Evolutionary conservation across 305 asterid species (phyloP), one percentile per base, ranked within the genome.

Genomic region (Plantago coronopus): DNA sequence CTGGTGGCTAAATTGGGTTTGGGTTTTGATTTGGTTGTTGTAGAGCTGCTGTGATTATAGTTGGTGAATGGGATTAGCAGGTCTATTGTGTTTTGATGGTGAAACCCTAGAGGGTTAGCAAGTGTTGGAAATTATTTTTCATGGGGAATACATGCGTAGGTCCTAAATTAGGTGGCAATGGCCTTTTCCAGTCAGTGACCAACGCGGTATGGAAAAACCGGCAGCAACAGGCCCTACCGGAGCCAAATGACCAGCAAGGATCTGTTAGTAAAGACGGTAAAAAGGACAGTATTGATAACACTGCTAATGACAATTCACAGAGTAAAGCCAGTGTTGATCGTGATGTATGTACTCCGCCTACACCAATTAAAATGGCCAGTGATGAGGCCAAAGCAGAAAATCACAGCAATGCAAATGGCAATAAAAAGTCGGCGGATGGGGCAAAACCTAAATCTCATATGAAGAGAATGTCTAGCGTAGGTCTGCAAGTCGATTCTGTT

Each of bases 401-500:
- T n/a, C 31, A 11, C 14, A 23, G 23, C 37, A 37, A 55, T 55
- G 63, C 65, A 44, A 53, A 54, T 8, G 48, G n/a, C 48, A 61
- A 23, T 54, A 55, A 53, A 13, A 79, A 73, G 61, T 78, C 71
- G 2, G 67, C 59, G 14, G 87, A 70, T 4, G 74, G 45, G 18
- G 51, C 64, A 19, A 80, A 78, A 67, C 73, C 71, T 17, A 81
- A 77, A 46, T 73, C 81, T 54, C 89, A 78, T 66, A 72, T 81
- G 45, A 84, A 72, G 72, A 67, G 87, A 66, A 45, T 69, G 22
- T 75, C 88, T 22, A 87, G 90, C 66, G 43, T 65, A 18, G 95
- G 95, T 40, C 79, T 87, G 19, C 76, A 69, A 65, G 66, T 87
- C 3, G 90, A 87, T 0, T 84, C 95, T 9, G 88, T 87, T 65